Conservation (phyloP, 371 early-diverging fungal genomes). For the Smittium culicis region DNA sequence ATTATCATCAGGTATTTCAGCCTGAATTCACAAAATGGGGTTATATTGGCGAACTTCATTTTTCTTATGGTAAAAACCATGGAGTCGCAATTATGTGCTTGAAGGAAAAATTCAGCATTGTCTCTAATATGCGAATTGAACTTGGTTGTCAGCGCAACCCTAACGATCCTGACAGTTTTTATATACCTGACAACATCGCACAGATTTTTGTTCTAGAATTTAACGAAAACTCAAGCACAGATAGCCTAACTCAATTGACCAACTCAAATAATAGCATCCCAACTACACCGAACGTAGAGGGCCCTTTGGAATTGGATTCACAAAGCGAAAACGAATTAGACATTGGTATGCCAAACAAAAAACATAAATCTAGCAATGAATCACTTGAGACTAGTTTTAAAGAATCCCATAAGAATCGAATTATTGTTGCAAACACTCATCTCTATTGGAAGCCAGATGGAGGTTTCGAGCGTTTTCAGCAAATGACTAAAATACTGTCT, state of each 20-base stretch:
- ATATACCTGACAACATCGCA: conserved; percentile 35
- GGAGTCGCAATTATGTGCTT: conserved; percentile 35
- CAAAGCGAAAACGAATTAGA: not conserved
- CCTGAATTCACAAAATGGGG: conserved; percentile 18
- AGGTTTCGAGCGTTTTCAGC: conserved; percentile 27
- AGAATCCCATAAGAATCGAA: not conserved
- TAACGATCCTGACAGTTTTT: conserved; percentile 24
- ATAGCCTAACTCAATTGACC: too few species aligned
- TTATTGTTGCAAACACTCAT: conserved; percentile 39
- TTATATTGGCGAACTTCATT: conserved; percentile 27
- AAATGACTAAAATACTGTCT: conserved; percentile 9
- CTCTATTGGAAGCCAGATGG: conserved; percentile 35
- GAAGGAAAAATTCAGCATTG: conserved; percentile 12
- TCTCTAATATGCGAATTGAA: conserved; percentile 6
- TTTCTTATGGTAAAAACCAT: conserved; percentile 27
- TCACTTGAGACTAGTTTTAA: not conserved
- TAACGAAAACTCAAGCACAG: conserved; percentile 11
- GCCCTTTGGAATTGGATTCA: not conserved
- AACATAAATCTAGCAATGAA: not conserved
- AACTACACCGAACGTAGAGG: too few species aligned
- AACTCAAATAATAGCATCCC: too few species aligned
- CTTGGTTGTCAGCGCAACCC: conserved; percentile 29
- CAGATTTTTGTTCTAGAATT: conserved; percentile 27
- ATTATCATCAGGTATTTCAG: conserved; percentile 19
- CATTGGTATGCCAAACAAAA: not conserved